These are phyloP conservation scores for Colletotrichum spinosum DNA, from an alignment of 2,329 filamentous ascomycete genomes.

Conservation along the genomic window DNA sequence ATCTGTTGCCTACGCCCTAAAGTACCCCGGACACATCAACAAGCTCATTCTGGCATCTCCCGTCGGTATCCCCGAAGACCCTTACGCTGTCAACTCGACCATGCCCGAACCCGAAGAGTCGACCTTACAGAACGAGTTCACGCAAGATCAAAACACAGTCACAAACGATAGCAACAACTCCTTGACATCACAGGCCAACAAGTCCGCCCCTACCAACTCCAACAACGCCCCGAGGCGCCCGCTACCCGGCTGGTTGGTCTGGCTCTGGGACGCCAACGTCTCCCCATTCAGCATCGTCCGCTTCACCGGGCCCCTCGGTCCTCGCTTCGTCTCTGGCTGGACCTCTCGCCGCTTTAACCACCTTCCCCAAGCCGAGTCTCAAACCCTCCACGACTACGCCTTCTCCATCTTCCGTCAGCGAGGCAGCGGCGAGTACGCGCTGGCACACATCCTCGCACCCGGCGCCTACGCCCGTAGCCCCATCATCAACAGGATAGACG, in stretches of 20 bases:
- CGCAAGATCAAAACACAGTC: constrained; percentile 74
- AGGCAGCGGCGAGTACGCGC: constrained; percentile 92
- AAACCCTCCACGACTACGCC: constrained; percentile 90
- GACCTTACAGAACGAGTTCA: constrained; percentile 81
- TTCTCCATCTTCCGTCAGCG: constrained; percentile 94
- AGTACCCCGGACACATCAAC: constrained; percentile 94
- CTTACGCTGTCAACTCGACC: constrained; percentile 83
- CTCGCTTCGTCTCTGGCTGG: constrained; percentile 94
- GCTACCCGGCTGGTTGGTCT: constrained; percentile 87
- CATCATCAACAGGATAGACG: constrained; percentile 86
- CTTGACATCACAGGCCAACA: constrained; percentile 42
- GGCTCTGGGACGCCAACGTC: constrained; percentile 97
- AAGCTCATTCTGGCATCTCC: constrained; percentile 96
- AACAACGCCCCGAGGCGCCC: constrained; percentile 61
- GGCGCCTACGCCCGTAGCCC: constrained; percentile 92
- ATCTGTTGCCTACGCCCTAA: constrained; percentile 92
- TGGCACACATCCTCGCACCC: constrained; percentile 92
- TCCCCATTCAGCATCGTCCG: constrained; percentile 94
- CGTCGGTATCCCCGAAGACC: constrained; percentile 94
- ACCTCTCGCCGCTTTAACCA: constrained; percentile 93
- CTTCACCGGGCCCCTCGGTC: constrained; percentile 88
- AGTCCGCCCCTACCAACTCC: constrained; percentile 50
- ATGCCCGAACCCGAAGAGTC: constrained; percentile 83
- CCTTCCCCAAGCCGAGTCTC: constrained; percentile 81
- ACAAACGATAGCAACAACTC: constrained; percentile 54